Conservation (phyloP, 176 grass and related monocot species). For the Avena atlantica region DNA sequence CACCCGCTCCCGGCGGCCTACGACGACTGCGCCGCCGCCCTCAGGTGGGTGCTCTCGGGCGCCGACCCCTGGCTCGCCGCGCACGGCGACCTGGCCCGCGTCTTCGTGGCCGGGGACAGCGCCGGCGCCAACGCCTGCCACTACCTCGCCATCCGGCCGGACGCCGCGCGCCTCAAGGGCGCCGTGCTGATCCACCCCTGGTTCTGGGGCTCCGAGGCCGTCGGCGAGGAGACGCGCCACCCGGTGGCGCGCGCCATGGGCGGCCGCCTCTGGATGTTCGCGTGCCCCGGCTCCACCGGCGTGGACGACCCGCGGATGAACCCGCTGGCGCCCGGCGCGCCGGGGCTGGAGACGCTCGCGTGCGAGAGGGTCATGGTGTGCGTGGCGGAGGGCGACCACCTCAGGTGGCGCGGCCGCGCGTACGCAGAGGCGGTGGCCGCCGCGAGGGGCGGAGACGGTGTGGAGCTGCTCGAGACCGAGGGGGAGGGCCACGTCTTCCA, state of each 20-base stretch:
- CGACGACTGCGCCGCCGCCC: slow-evolving; percentile 4
- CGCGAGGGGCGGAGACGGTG: slow-evolving; percentile 11
- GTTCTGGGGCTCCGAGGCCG: slow-evolving; percentile 28
- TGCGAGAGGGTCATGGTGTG: slow-evolving; percentile 29
- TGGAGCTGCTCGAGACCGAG: not conserved
- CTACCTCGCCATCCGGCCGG: not conserved
- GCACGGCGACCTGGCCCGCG: slow-evolving; percentile 15
- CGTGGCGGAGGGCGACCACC: slow-evolving; percentile 5
- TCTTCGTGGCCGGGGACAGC: slow-evolving; percentile 27
- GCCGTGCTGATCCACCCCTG: slow-evolving; percentile 28
- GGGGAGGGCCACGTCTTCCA: slow-evolving; percentile 24
- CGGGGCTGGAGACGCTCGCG: not conserved
- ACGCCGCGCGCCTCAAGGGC: slow-evolving; percentile 15
- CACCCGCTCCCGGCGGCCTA: slow-evolving; percentile 43
- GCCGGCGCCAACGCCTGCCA: slow-evolving; percentile 25
- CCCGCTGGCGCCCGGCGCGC: slow-evolving; percentile 10
- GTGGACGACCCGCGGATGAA: slow-evolving; percentile 14
- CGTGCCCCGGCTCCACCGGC: slow-evolving; percentile 3
- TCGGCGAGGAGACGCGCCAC: slow-evolving; percentile 25
- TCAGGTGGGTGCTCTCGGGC: slow-evolving; percentile 16
- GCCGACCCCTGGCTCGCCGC: slow-evolving; percentile 2
- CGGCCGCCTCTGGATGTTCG: slow-evolving; percentile 11
- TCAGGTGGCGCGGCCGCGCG: slow-evolving; percentile 29
- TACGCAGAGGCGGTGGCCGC: not conserved
- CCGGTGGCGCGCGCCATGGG: slow-evolving; percentile 15